These are phyloP conservation scores for Dictyostelium brefeldianum DNA, from an alignment of 78 protist species.

Conservation along the genomic window DNA sequence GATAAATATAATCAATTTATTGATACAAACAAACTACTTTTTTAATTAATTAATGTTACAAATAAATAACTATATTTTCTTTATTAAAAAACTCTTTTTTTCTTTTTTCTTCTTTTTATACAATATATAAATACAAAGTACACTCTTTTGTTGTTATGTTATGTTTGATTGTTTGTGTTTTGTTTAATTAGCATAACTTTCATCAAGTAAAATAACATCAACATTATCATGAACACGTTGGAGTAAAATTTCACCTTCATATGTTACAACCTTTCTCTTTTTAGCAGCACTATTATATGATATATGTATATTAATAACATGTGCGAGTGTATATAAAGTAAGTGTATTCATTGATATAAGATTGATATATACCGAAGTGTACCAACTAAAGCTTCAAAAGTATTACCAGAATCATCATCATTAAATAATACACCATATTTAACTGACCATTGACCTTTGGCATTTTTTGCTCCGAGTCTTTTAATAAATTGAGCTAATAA, in stretches of 20 bases:
- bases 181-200: not conserved
- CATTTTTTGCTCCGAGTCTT: slow-evolving; percentile 10
- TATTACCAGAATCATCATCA: slow-evolving; percentile 63
- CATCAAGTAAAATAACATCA: slow-evolving; percentile 61
- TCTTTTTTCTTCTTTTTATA: too few relatives aligned
- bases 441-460: slow-evolving; percentile 26
- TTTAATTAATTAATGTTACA: too few relatives aligned
- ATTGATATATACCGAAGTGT: slow-evolving; percentile 24
- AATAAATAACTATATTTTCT: too few relatives aligned
- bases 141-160: too few relatives aligned
- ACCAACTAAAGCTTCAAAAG: slow-evolving; percentile 83
- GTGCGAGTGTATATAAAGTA: too few relatives aligned
- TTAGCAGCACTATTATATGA: slow-evolving; percentile 77
- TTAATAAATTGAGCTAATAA: slow-evolving; percentile 6
- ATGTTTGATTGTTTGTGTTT: too few relatives aligned
- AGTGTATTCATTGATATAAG: too few relatives aligned
- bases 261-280: slow-evolving; percentile 75
- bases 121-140: too few relatives aligned
- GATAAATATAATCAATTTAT: too few relatives aligned
- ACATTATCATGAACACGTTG: slow-evolving; percentile 89
- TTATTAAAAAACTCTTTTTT: too few relatives aligned
- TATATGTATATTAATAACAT: too few relatives aligned
- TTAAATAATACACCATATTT: slow-evolving; percentile 71
- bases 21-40: too few relatives aligned
- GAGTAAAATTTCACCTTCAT: slow-evolving; percentile 83